A percentile compares a stretch with the other conserved stretches of the same genome.
phyloP scores from a whole-genome alignment of 1,139 yeast genomes.

The Yarrowia galli region DNA sequence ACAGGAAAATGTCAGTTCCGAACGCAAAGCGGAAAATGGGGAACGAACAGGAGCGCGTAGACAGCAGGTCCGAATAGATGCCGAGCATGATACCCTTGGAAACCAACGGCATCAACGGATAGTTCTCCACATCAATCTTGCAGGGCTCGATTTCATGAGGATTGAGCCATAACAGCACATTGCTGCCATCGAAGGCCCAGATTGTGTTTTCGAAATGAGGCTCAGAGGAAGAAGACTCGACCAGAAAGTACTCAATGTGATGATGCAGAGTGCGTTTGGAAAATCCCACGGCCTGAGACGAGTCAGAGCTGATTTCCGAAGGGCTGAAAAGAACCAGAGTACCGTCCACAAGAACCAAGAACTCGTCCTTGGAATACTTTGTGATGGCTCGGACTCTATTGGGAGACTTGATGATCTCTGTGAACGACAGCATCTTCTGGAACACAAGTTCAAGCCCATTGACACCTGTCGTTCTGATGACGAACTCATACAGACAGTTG shows the following conservation, averaged over 20 bases:
- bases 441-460: conserved; percentile 44
- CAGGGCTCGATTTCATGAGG: conserved; percentile 16
- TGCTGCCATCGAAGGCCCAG: conserved; percentile 56
- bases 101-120: conserved; percentile 53
- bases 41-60: conserved; percentile 50
- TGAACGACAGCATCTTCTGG: conserved; percentile 48
- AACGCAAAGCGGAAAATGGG: conserved; percentile 50
- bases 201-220: conserved; percentile 45
- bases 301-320: conserved; percentile 32
- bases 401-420: conserved; percentile 51
- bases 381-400: conserved; percentile 48
- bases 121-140: conserved; percentile 50
- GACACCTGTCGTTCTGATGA: conserved; percentile 41
- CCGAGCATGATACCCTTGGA: conserved; percentile 54
- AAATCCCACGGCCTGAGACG: conserved; percentile 41
- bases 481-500: conserved; percentile 48
- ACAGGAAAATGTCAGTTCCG: conserved; percentile 52
- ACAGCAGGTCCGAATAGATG: conserved; percentile 52
- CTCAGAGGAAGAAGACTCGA: conserved; percentile 42
- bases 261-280: conserved; percentile 45
- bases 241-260: conserved; percentile 47
- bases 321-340: conserved; percentile 46
- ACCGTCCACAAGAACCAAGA: conserved; percentile 51
- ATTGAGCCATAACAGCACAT: conserved; percentile 49
- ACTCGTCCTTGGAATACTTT: conserved; percentile 40